Evolutionary conservation across 345 rosid species (phyloP).

Genomic region (Aquilaria sinensis): DNA sequence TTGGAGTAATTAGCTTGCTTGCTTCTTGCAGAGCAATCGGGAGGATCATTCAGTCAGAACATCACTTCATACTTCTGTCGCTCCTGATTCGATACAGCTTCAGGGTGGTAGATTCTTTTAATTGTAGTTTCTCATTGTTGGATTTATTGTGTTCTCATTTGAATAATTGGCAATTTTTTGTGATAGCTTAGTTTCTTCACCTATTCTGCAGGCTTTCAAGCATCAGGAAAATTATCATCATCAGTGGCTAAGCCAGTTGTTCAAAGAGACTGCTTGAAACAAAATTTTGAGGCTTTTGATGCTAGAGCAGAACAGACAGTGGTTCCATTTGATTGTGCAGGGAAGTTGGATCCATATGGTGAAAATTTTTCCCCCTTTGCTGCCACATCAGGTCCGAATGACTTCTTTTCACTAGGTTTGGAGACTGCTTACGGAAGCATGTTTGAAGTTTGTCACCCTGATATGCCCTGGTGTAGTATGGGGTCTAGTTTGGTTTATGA

Average conservation of each 20-base stretch:
- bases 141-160: background rate
- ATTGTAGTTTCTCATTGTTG: background rate
- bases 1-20: background rate
- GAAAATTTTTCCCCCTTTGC: slow-evolving; percentile 28
- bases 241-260: background rate
- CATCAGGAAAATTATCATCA: slow-evolving; percentile 12
- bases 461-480: slow-evolving; percentile 39
- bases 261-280: background rate
- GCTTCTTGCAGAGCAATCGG: slow-evolving; percentile 28
- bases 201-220: slow-evolving; percentile 32
- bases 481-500: slow-evolving; percentile 36
- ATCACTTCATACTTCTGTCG: slow-evolving; percentile 14
- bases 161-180: slow-evolving; percentile 1
- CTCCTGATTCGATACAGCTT: slow-evolving; percentile 13
- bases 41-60: slow-evolving; percentile 19
- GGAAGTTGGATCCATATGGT: slow-evolving; percentile 20
- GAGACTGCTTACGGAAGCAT: slow-evolving; percentile 23
- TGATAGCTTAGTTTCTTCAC: slow-evolving; percentile 15
- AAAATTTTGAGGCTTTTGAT: slow-evolving; percentile 21
- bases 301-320: slow-evolving; percentile 16
- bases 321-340: slow-evolving; percentile 23
- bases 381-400: slow-evolving; percentile 34
- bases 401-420: slow-evolving; percentile 23
- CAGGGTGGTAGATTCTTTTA: slow-evolving; percentile 26
- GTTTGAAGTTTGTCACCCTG: slow-evolving; percentile 28